phyloP scores from a whole-genome alignment of 2,329 filamentous ascomycete species.

The Thyridium curvatum region DNA sequence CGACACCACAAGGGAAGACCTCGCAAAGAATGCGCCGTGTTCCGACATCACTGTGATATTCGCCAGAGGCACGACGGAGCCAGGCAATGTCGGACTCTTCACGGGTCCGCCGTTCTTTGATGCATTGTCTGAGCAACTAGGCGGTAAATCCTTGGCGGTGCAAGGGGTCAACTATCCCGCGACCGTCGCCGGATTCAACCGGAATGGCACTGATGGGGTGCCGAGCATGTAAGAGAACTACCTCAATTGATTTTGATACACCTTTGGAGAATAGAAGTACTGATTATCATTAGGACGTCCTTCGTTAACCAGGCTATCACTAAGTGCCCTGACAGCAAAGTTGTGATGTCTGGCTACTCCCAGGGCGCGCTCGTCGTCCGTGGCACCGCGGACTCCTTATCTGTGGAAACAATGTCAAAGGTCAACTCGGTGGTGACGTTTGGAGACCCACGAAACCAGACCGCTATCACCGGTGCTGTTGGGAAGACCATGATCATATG shows the following conservation, averaged over 20 bases:
- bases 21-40: too few relatives aligned
- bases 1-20: too few relatives aligned
- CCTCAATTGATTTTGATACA: too few relatives aligned
- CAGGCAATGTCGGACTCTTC: conserved; percentile 16
- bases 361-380: conserved; percentile 15
- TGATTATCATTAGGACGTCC: too few relatives aligned
- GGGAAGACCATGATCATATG: conserved; percentile 9
- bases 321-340: conserved; percentile 26
- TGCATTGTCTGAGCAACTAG: too few relatives aligned
- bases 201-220: too few relatives aligned
- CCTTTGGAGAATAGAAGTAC: too few relatives aligned
- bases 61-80: conserved; percentile 18
- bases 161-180: conserved; percentile 20
- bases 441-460: conserved; percentile 5
- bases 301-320: background rate
- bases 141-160: conserved; percentile 12
- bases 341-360: conserved; percentile 29
- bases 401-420: background rate
- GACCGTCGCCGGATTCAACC: conserved; percentile 12
- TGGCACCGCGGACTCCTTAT: conserved; percentile 7
- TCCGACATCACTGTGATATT: conserved; percentile 17
- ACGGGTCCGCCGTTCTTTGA: conserved; percentile 16
- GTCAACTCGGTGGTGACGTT: conserved; percentile 1
- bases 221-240: too few relatives aligned
- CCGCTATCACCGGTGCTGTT: conserved; percentile 5